These are phyloP conservation scores for Fragilaria crotonensis DNA, from an alignment of 108 stramenopile genomes.

Conservation along the genomic window DNA sequence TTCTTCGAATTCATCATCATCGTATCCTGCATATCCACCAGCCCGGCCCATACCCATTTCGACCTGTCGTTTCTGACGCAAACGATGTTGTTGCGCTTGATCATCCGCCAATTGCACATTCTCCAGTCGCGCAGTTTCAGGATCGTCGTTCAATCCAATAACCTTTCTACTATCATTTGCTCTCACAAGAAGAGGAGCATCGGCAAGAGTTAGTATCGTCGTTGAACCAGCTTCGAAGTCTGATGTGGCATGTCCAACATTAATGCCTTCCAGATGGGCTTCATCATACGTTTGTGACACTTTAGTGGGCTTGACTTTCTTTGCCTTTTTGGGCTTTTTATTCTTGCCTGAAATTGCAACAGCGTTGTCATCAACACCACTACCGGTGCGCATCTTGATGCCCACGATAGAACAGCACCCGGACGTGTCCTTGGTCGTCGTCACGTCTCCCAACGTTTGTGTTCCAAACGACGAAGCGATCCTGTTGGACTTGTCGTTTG, in stretches of 20 bases:
- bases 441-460: slow-evolving; percentile 13
- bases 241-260: slow-evolving; percentile 50
- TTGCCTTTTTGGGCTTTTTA: slow-evolving; percentile 13
- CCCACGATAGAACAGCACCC: slow-evolving; percentile 55
- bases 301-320: not conserved
- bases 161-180: slow-evolving; percentile 27
- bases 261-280: slow-evolving; percentile 55
- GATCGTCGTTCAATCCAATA: slow-evolving; percentile 29
- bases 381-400: slow-evolving; percentile 36
- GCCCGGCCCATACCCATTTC: slow-evolving; percentile 77
- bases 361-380: slow-evolving; percentile 4
- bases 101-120: slow-evolving; percentile 45
- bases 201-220: slow-evolving; percentile 67
- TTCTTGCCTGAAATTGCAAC: slow-evolving; percentile 24
- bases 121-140: slow-evolving; percentile 47
- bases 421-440: slow-evolving; percentile 8
- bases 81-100: slow-evolving; percentile 32
- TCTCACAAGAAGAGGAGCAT: slow-evolving; percentile 40
- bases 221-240: slow-evolving; percentile 52
- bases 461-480: slow-evolving; percentile 20
- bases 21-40: slow-evolving; percentile 87
- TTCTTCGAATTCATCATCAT: slow-evolving; percentile 91
- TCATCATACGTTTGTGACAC: slow-evolving; percentile 35
- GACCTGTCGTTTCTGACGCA: slow-evolving; percentile 55
- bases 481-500: slow-evolving; percentile 42